Evolutionary conservation across 108 stramenopile genomes (phyloP), one percentile per base, ranked within the genome.

Genomic region (Epipyxis sp.): DNA sequence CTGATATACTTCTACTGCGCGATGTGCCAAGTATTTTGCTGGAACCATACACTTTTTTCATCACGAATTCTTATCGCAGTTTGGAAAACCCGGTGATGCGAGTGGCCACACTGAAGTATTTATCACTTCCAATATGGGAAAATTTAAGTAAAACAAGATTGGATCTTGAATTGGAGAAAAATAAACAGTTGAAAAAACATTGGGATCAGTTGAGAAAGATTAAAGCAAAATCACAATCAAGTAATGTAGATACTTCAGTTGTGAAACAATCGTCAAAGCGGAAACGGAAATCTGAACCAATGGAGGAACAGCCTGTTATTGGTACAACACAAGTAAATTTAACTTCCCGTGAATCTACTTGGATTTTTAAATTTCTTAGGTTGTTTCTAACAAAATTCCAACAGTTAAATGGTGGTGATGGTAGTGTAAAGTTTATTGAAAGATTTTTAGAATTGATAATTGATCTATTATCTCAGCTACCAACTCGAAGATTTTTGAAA

Each of bases 401-500:
- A 34, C 32, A 62, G n/a, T 35, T 32, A 40, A 34, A 43, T 13
- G 44, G 59, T 0, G 59, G 67, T 1, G 59, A 1, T 1, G 10
- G 35, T 62, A 30, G 57, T 50, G 0, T 39, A 0, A 40, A 39
- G 13, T 30, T 0, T 29, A 32, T 77, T 1, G 62, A 80, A 69
- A 67, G 80, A 1, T 77, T 79, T 72, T 44, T 85, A 61, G 87
- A 86, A 78, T 82, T 87, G 39, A 42, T 86, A 32, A 42, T 77
- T 13, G 85, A 86, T 39, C 76, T 88, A 13, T 82, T 88, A 40
- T 32, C 44, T 32, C 86, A 86, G 61, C 84, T 67, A 29, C 83
- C 77, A 76, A 86, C 90, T 1, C 81, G 93, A 20, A 62, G 78
- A 13, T 87, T 80, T 74, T 69, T 91, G 10, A 54, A 83, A n/a